Evolutionary conservation across 352 stramenopile species (phyloP).

Genomic region (Thraustochytrium sp.): DNA sequence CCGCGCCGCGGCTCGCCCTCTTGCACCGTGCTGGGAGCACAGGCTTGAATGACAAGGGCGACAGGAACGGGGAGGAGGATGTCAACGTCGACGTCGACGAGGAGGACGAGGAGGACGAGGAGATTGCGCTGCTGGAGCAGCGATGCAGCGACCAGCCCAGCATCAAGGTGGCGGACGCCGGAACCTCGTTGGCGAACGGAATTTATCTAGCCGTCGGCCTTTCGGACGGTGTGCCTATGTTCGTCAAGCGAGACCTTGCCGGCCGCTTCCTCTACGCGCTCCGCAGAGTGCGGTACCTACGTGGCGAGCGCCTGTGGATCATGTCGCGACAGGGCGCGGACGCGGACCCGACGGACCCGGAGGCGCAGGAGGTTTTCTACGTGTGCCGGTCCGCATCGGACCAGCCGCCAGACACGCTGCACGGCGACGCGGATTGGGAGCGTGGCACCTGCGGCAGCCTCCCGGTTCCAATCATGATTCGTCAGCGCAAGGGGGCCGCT

Average conservation of each 20-base stretch:
- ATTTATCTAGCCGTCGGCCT: background rate
- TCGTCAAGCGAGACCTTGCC: background rate
- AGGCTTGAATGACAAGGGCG: background rate
- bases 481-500: background rate
- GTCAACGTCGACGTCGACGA: background rate
- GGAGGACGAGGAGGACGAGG: background rate
- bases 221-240: background rate
- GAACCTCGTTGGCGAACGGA: background rate
- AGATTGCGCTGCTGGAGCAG: background rate
- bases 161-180: background rate
- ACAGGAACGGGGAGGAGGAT: background rate
- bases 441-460: background rate
- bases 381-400: background rate
- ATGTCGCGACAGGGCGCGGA: background rate
- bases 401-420: background rate
- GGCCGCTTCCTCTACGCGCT: background rate
- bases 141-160: background rate
- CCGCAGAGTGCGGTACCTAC: background rate
- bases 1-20: background rate
- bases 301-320: background rate
- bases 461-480: background rate
- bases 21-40: background rate
- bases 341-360: background rate
- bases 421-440: background rate
- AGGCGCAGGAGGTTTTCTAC: background rate